Conservation (phyloP, 202 grass and related monocot genomes). For the Schoenoplectus triqueter region DNA sequence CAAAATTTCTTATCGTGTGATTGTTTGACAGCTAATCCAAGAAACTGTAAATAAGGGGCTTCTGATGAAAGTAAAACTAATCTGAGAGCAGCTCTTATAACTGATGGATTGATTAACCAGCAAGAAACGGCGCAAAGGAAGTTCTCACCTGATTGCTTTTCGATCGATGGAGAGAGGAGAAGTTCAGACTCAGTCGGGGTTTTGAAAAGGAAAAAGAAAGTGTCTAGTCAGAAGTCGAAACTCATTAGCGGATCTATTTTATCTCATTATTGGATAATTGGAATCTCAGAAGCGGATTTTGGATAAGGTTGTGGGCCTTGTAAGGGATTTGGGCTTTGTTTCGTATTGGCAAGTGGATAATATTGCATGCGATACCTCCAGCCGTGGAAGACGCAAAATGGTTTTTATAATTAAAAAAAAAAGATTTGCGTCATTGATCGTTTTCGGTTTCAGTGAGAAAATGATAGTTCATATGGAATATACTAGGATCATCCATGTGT, state of each 20-base stretch:
- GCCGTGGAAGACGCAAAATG: too few relatives aligned
- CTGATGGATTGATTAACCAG: neutral
- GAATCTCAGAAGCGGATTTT: neutral
- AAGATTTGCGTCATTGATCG: too few relatives aligned
- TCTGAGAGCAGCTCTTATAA: neutral
- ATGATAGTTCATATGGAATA: too few relatives aligned
- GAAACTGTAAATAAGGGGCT: too few relatives aligned
- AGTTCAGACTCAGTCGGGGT: too few relatives aligned
- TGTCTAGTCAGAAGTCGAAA: too few relatives aligned
- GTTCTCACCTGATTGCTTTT: neutral
- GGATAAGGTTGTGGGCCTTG: neutral
- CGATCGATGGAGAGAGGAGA: neutral
- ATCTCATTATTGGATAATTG: too few relatives aligned
- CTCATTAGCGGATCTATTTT: too few relatives aligned
- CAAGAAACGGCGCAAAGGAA: neutral
- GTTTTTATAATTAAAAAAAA: too few relatives aligned
- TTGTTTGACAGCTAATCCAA: neutral
- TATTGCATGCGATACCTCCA: too few relatives aligned
- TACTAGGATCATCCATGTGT: too few relatives aligned
- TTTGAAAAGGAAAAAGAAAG: neutral
- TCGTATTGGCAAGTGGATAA: neutral
- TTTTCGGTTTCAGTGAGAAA: too few relatives aligned
- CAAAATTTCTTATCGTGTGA: neutral
- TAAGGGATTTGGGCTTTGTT: neutral
- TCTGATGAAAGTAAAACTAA: neutral